A percentile compares a stretch with the other conserved stretches of the same genome.
These are phyloP conservation scores for Isochrysis galbana DNA, from an alignment of 78 protist genomes.

Conservation along the genomic window DNA sequence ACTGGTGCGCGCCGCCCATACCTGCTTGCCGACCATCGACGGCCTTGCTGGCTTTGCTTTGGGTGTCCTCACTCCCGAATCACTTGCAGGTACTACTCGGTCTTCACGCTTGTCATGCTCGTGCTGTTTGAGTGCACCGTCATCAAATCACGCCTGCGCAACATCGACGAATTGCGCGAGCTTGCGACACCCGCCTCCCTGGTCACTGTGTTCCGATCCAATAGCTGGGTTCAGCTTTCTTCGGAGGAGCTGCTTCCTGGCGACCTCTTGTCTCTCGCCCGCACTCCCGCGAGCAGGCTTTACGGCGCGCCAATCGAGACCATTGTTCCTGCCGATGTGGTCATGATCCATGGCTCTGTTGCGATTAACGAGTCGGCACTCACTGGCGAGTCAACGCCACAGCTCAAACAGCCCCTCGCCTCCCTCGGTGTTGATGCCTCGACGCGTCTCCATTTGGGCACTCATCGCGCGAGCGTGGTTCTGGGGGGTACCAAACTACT, in stretches of 20 bases:
- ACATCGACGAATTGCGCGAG: slow-evolving; percentile 30
- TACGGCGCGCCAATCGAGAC: not conserved
- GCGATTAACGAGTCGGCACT: slow-evolving; percentile 97
- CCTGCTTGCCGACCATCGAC: no score
- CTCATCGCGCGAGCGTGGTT: slow-evolving; percentile 4
- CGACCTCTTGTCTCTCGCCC: slow-evolving; percentile 67
- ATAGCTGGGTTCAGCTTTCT: slow-evolving; percentile 22
- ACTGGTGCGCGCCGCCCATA: not conserved
- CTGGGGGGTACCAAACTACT: slow-evolving; percentile 43
- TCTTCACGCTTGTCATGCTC: slow-evolving; percentile 94
- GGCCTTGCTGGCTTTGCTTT: no score
- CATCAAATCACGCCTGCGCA: slow-evolving; percentile 66
- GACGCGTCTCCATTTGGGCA: not conserved
- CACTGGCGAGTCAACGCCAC: slow-evolving; percentile 93
- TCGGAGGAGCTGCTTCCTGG: slow-evolving; percentile 64
- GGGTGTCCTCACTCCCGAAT: slow-evolving; percentile 67
- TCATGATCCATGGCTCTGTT: slow-evolving; percentile 6
- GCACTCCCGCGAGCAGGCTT: not conserved
- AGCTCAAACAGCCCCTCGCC: slow-evolving; percentile 73
- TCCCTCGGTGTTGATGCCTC: not conserved
- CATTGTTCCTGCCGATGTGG: not conserved
- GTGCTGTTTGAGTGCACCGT: slow-evolving; percentile 90
- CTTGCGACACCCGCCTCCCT: slow-evolving; percentile 22
- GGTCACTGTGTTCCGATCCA: slow-evolving; percentile 31
- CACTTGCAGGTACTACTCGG: slow-evolving; percentile 87